A percentile compares a stretch with the other conserved stretches of the same genome.
These are phyloP conservation scores for Mycena pura DNA, from an alignment of 768 basidiomycete species.

Conservation along the genomic window DNA sequence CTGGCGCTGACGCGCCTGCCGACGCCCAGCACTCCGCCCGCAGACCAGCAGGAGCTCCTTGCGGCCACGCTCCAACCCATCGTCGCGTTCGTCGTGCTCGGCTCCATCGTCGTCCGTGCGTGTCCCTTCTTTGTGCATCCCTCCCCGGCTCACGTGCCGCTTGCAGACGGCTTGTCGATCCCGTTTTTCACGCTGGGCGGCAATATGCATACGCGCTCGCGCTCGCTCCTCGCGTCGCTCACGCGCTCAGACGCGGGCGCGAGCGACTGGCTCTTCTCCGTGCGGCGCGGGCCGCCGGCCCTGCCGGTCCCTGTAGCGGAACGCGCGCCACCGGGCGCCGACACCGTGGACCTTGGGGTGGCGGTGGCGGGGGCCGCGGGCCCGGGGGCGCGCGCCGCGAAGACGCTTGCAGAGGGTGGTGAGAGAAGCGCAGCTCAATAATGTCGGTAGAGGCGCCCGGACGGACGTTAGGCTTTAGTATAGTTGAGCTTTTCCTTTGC, in stretches of 20 bases:
- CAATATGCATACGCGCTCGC: slow-evolving; percentile 51
- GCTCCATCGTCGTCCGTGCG: slow-evolving; percentile 85
- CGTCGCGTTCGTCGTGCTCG: slow-evolving; percentile 85
- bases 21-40: slow-evolving; percentile 61
- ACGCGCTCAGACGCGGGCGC: slow-evolving; percentile 38
- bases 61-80: slow-evolving; percentile 79
- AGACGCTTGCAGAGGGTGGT: too few relatives aligned
- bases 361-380: too few relatives aligned
- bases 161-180: slow-evolving; percentile 70
- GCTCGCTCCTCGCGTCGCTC: slow-evolving; percentile 52
- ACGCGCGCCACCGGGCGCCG: too few relatives aligned
- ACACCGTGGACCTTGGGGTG: too few relatives aligned
- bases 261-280: slow-evolving; percentile 55
- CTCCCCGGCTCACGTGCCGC: neutral
- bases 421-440: too few relatives aligned
- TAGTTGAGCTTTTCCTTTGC: too few relatives aligned
- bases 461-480: too few relatives aligned
- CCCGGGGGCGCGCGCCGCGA: too few relatives aligned
- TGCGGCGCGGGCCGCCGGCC: slow-evolving; percentile 33
- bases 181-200: slow-evolving; percentile 67
- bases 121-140: slow-evolving; percentile 7
- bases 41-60: slow-evolving; percentile 75
- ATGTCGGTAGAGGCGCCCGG: too few relatives aligned
- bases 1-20: slow-evolving; percentile 72
- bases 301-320: too few relatives aligned